A percentile compares a stretch with the other conserved stretches of the same genome.
phyloP scores from a whole-genome alignment of 768 basidiomycete species.

The Phylloporus sp. region DNA sequence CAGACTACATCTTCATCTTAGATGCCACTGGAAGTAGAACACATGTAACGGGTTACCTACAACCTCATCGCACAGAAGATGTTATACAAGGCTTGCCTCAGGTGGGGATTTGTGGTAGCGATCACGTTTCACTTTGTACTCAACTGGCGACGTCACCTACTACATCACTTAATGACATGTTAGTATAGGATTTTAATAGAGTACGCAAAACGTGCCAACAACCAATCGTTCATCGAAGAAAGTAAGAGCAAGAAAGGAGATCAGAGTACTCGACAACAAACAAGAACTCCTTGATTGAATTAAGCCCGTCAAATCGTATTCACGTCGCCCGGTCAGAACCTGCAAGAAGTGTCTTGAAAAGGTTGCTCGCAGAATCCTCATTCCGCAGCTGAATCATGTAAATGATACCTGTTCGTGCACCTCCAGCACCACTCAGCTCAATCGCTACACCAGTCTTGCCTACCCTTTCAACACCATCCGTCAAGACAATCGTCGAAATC shows the following conservation, averaged over 20 bases:
- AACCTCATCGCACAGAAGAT: conserved; percentile 54
- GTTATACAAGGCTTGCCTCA: conserved; percentile 77
- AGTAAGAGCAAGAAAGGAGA: too few relatives aligned
- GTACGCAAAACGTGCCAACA: conserved; percentile 1
- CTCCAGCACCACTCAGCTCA: conserved; percentile 82
- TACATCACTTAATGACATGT: conserved; percentile 5
- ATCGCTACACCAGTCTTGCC: conserved; percentile 98
- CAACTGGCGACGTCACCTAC: conserved; percentile 41
- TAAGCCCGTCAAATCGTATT: not conserved
- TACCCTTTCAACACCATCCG: conserved; percentile 96
- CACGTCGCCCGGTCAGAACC: conserved; percentile 71
- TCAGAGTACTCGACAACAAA: not conserved
- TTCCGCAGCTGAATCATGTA: conserved; percentile 97
- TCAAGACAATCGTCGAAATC: conserved; percentile 93
- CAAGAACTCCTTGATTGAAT: not conserved
- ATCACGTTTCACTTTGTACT: conserved; percentile 78
- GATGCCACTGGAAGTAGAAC: conserved; percentile 37
- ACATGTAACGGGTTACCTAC: conserved; percentile 51
- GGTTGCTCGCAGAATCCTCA: conserved; percentile 76
- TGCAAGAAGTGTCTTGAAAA: conserved; percentile 83
- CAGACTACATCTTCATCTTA: conserved; percentile 89
- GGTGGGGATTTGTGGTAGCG: conserved; percentile 75
- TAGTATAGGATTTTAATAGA: conserved; percentile 12
- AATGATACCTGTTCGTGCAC: conserved; percentile 87
- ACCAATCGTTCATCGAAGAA: not conserved